Percentiles rank a stretch among this genome's conserved stretches.
Conservation (phyloP, 2,329 filamentous ascomycete species). For the Cladorrhinum sp. region DNA sequence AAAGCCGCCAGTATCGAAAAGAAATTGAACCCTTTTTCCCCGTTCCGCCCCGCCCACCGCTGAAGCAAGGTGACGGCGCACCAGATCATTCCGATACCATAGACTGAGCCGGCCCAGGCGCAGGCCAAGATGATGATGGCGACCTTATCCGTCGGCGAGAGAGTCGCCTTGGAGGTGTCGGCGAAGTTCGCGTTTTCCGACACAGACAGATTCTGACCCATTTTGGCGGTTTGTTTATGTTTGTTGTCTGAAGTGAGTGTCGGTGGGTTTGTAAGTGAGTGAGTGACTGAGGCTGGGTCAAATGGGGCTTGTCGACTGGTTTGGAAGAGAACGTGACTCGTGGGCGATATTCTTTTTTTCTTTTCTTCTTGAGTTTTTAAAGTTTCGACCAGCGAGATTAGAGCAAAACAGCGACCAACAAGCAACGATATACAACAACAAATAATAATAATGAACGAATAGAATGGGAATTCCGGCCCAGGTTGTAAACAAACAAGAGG, state of each 20-base stretch:
- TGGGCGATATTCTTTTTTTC: not conserved
- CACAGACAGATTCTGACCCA: constrained; percentile 42
- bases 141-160: constrained; percentile 32
- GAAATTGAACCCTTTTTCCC: constrained; percentile 28
- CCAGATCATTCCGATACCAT: constrained; percentile 42
- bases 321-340: not conserved
- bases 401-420: constrained; percentile 1
- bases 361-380: not conserved
- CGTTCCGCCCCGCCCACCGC: constrained; percentile 41
- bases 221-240: constrained; percentile 25
- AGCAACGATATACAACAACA: not conserved
- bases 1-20: constrained; percentile 26
- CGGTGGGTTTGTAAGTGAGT: not conserved
- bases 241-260: not conserved
- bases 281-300: not conserved
- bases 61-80: constrained; percentile 41
- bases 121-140: constrained; percentile 34
- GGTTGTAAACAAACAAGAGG: constrained; percentile 14
- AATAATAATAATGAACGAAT: constrained; percentile 9
- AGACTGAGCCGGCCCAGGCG: constrained; percentile 36
- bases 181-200: constrained; percentile 33
- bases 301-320: not conserved
- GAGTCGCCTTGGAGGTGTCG: constrained; percentile 36
- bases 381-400: constrained; percentile 15
- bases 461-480: constrained; percentile 15